Evolutionary conservation across 2,329 filamentous ascomycete species (phyloP).

Genomic region (Meredithiella fracta): DNA sequence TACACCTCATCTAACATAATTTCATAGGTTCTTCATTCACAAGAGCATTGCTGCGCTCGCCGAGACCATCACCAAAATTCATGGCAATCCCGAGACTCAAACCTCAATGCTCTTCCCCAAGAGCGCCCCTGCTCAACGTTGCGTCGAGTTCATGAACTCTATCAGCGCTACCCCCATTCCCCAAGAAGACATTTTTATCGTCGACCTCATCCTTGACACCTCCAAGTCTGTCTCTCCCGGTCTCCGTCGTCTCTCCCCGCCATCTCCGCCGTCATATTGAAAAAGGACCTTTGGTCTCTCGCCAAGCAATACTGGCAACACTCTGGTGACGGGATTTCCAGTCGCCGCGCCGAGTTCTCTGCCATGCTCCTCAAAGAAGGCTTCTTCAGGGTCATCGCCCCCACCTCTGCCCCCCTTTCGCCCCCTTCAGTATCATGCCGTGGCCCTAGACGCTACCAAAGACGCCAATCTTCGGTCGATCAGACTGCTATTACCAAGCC

Average conservation of each 20-base stretch:
- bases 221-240: slow-evolving; percentile 34
- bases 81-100: slow-evolving; percentile 41
- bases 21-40: slow-evolving; percentile 84
- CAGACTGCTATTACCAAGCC: slow-evolving; percentile 8
- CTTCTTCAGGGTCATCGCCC: slow-evolving; percentile 25
- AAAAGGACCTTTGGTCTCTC: slow-evolving; percentile 45
- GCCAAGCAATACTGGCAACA: slow-evolving; percentile 98
- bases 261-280: slow-evolving; percentile 57
- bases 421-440: slow-evolving; percentile 22
- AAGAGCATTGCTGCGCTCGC: slow-evolving; percentile 62
- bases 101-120: slow-evolving; percentile 76
- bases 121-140: slow-evolving; percentile 49
- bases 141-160: slow-evolving; percentile 52
- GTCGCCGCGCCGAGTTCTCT: slow-evolving; percentile 80
- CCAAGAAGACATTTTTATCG: slow-evolving; percentile 26
- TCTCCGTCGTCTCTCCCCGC: slow-evolving; percentile 40
- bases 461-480: slow-evolving; percentile 8
- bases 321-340: slow-evolving; percentile 81
- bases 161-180: slow-evolving; percentile 32
- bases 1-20: background rate
- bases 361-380: slow-evolving; percentile 56
- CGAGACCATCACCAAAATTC: slow-evolving; percentile 44
- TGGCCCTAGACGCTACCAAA: slow-evolving; percentile 24
- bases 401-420: slow-evolving; percentile 18
- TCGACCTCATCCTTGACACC: slow-evolving; percentile 48